Conservation (phyloP, 2,329 filamentous ascomycete species). For the Epichloe hybrida region DNA sequence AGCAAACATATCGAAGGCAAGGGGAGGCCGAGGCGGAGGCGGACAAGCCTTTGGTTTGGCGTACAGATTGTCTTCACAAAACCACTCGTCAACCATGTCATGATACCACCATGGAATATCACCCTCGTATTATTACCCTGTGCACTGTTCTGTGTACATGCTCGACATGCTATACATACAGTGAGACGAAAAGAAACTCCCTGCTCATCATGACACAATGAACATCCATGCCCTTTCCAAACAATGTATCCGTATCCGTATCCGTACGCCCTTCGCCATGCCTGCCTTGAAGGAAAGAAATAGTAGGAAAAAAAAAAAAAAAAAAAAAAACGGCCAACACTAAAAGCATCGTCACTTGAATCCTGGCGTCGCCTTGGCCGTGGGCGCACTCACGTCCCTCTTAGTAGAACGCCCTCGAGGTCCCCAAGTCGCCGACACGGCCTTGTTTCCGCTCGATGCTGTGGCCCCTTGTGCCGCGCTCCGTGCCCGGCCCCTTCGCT, state of each 20-base stretch:
- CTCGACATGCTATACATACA: not conserved
- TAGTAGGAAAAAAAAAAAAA: too few relatives aligned
- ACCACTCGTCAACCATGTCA: too few relatives aligned
- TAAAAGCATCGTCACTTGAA: not conserved
- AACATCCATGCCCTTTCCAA: not conserved
- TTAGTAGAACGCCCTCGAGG: constrained; percentile 15
- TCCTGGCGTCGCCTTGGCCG: constrained; percentile 10
- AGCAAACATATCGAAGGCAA: too few relatives aligned
- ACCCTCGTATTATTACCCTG: not conserved
- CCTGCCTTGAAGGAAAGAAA: not conserved
- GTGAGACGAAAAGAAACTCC: not conserved
- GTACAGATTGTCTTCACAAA: too few relatives aligned
- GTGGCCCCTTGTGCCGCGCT: constrained; percentile 51
- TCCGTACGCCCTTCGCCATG: constrained; percentile 7
- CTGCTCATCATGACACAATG: not conserved
- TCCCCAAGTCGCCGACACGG: constrained; percentile 32
- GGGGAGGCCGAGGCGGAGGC: too few relatives aligned
- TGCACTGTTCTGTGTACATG: not conserved
- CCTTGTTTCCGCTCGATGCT: constrained; percentile 44
- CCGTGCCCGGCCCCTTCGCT: constrained; percentile 56
- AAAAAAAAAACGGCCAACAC: not conserved
- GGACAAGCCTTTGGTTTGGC: too few relatives aligned
- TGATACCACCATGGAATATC: too few relatives aligned
- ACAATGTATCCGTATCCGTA: not conserved
- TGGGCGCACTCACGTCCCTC: constrained; percentile 36